These are phyloP conservation scores for Periconia sp. DNA, from an alignment of 2,329 filamentous ascomycete genomes.

Conservation along the genomic window DNA sequence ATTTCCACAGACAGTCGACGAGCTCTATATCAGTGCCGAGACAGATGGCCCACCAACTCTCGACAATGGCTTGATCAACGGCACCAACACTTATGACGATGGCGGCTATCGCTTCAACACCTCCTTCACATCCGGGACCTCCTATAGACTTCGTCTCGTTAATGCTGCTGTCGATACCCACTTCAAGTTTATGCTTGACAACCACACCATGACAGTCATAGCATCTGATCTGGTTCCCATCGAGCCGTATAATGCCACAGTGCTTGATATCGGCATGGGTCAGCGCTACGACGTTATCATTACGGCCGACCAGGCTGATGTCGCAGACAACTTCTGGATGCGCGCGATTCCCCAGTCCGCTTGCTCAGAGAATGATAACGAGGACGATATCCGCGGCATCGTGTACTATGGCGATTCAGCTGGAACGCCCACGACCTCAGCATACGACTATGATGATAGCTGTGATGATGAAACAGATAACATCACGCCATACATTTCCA, in stretches of 20 bases:
- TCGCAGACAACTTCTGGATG: constrained; percentile 42
- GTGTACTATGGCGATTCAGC: constrained; percentile 43
- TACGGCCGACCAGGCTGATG: constrained; percentile 35
- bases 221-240: constrained; percentile 52
- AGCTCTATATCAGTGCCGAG: constrained; percentile 38
- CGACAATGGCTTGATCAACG: constrained; percentile 54
- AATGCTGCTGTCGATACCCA: constrained; percentile 50
- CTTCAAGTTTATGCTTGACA: constrained; percentile 53
- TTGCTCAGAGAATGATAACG: constrained; percentile 44
- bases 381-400: constrained; percentile 43
- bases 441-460: constrained; percentile 40
- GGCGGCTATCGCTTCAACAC: constrained; percentile 42
- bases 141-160: constrained; percentile 51
- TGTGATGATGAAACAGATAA: constrained; percentile 46
- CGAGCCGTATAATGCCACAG: constrained; percentile 46
- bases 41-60: constrained; percentile 40
- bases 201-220: constrained; percentile 52
- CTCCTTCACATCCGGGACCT: constrained; percentile 47
- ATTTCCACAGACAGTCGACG: constrained; percentile 37
- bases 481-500: constrained; percentile 31
- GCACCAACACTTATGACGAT: constrained; percentile 47
- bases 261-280: constrained; percentile 49
- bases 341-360: constrained; percentile 48
- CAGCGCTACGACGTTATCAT: constrained; percentile 49
- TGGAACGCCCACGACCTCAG: constrained; percentile 38